Conservation (phyloP, 257 asterid species). For the Solanum clarkiae region DNA sequence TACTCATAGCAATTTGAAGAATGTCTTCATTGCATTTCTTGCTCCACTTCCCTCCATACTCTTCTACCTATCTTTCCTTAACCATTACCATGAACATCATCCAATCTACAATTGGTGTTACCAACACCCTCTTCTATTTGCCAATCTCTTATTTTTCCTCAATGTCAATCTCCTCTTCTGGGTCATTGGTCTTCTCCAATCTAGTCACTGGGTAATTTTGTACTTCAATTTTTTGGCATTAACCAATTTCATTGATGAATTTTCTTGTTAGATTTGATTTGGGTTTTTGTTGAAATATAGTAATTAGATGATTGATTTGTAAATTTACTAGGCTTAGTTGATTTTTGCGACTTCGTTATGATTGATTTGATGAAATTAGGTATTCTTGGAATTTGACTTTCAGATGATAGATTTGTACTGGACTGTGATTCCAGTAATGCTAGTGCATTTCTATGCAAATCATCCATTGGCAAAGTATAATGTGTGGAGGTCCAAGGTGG, state of each 20-base stretch:
- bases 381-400: not conserved
- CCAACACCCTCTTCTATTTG: constrained; percentile 57
- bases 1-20: constrained; percentile 29
- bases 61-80: constrained; percentile 64
- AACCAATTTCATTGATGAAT: not conserved
- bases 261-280: not conserved
- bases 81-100: constrained; percentile 20
- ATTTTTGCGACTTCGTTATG: not conserved
- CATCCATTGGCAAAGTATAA: constrained; percentile 46
- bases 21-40: constrained; percentile 41
- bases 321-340: not conserved
- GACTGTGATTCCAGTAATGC: constrained; percentile 77
- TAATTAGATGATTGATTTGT: not conserved
- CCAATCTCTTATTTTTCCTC: constrained; percentile 63
- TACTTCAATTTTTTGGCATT: not conserved
- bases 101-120: constrained; percentile 64
- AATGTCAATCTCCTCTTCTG: constrained; percentile 75
- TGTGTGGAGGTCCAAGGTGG: constrained; percentile 54
- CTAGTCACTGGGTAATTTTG: constrained; percentile 75
- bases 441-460: constrained; percentile 50
- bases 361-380: not conserved
- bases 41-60: constrained; percentile 77
- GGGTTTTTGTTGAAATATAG: not conserved
- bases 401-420: constrained; percentile 94
- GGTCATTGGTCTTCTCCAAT: constrained; percentile 57